Conservation (phyloP, 73 alveolate genomes). For the Paramecium pentaurelia region DNA sequence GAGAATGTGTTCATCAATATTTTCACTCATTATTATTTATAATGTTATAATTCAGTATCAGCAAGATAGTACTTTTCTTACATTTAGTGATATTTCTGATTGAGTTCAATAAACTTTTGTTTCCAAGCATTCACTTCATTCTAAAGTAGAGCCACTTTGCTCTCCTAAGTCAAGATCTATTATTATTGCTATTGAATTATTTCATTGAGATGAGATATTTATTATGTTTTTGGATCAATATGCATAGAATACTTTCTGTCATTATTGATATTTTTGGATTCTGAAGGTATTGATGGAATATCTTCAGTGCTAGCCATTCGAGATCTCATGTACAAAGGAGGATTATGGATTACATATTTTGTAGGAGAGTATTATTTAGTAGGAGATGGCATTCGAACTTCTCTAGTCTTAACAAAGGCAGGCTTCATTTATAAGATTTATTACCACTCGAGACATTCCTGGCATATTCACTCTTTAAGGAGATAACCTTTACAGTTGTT, state of each 20-base stretch:
- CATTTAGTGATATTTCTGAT: neutral
- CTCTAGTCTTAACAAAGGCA: neutral
- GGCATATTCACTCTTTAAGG: constrained; percentile 24
- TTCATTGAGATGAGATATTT: constrained; percentile 3
- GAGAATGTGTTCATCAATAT: constrained; percentile 73
- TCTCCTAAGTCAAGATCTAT: neutral
- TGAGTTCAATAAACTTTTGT: neutral
- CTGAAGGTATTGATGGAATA: neutral
- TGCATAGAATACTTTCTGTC: neutral
- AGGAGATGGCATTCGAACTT: neutral
- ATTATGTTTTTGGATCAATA: neutral
- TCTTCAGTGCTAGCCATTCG: neutral
- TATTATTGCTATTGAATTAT: neutral
- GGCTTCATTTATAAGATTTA: neutral
- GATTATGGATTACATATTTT: constrained; percentile 15
- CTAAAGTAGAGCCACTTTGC: neutral
- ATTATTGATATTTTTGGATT: neutral
- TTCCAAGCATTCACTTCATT: constrained; percentile 28
- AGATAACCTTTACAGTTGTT: neutral
- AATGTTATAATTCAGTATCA: constrained; percentile 32
- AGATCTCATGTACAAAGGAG: neutral
- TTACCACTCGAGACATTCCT: neutral
- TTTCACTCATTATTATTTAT: constrained; percentile 76
- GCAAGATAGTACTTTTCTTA: constrained; percentile 7
- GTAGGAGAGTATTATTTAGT: neutral